Base-by-base conservation (phyloP, 179 eudicot genomes). In the Silene noctiflora region DNA sequence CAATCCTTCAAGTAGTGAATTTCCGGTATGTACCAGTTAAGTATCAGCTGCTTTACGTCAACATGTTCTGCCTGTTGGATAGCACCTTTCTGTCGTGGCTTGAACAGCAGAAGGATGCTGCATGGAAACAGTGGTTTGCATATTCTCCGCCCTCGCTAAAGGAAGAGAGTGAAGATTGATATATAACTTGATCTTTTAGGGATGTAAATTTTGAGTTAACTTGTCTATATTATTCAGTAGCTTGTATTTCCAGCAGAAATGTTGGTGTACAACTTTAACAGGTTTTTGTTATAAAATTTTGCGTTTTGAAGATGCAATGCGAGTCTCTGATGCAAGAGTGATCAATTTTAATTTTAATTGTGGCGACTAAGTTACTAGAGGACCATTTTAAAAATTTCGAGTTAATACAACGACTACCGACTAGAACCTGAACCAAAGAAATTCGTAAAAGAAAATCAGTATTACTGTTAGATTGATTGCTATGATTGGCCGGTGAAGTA, bases 61-160 rank as follows among this genome's bases (percentile, higher is more conserved):
- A 86, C 61, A 16, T 73, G 25, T 83, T 83, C 77, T 86, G 85
- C 80, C 72, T 83, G 86, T 58, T 83, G 59, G 86, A 86, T 31
- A 81, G 86, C 25, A 83, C 82, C 20, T 81, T 83, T 51, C 63
- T 86, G 78, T 84, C 88, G 3, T 84, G 88, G 87, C 73, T 86
- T 61, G 87, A 81, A 77, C 88, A 86, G 63, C 87, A 86, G 64
- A 69, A 80, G 39, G 88, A 86, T 77, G 88, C 83, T 2, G 51
- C 81, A 1, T 86, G 86, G 85, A 83, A 81, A 75, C 79, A 83
- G 16, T 80, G 81, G 79, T 72, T 85, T 25, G 12, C 64, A 0
- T 77, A 62, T 71, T 62, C 78, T 56, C 20, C 71, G 31, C 71
- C 48, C 46, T 62, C 81, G n/a, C 73, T 29, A 6, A 65, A 84